Conservation (phyloP, 169 alveolate species). For the Eimeria brunetti region DNA sequence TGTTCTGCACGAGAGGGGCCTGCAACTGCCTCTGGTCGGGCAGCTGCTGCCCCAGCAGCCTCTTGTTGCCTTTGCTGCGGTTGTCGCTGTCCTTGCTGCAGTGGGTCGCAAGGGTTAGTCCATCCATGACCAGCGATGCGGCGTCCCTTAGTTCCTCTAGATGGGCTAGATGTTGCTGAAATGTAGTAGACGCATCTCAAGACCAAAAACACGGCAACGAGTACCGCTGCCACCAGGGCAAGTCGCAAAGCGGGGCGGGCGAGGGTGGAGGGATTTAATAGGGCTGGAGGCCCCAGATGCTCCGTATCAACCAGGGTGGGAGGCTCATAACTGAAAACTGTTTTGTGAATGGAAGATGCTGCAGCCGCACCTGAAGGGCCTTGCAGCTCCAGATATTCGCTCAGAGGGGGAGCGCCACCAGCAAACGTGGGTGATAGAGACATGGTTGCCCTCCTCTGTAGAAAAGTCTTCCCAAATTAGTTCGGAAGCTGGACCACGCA, state of each 20-base stretch:
- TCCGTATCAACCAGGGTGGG: background rate
- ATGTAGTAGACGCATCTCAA: slow-evolving; percentile 2
- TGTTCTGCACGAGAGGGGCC: background rate
- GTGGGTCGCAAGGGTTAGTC: background rate
- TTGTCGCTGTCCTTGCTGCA: background rate
- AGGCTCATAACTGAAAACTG: background rate
- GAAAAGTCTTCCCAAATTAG: background rate
- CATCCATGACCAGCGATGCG: background rate
- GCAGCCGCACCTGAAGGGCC: background rate
- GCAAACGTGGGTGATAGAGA: background rate
- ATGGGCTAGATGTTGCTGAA: background rate
- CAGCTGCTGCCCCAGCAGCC: slow-evolving; percentile 1
- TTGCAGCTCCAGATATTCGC: background rate
- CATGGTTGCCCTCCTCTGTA: background rate
- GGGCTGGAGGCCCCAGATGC: background rate
- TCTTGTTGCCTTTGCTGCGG: background rate
- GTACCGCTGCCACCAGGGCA: background rate
- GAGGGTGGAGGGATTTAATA: background rate
- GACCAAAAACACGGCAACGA: background rate
- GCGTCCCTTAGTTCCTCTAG: background rate
- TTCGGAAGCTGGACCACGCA: background rate
- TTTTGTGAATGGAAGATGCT: background rate
- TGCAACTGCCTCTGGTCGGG: background rate
- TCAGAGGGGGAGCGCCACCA: background rate
- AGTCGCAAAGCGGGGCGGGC: background rate